Percentiles rank a stretch among this genome's conserved stretches.
Evolutionary conservation across 352 stramenopile species (phyloP).

Genomic region (Phytophthora fragariae): DNA sequence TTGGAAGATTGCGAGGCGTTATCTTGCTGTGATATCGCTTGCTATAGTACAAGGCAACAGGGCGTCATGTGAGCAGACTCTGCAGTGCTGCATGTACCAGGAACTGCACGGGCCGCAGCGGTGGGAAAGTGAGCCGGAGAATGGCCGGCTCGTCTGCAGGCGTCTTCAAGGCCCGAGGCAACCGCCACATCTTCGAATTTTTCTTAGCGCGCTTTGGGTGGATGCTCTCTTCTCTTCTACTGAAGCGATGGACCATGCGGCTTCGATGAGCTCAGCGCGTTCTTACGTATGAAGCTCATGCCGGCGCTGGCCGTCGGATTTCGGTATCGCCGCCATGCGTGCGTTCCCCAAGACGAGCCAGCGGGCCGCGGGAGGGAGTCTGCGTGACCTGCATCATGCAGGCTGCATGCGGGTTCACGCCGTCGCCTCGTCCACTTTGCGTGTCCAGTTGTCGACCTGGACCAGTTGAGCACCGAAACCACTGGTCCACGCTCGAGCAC

Average conservation of each 20-base stretch:
- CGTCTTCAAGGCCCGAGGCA: neutral
- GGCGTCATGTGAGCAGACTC: too few species aligned
- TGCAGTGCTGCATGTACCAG: too few species aligned
- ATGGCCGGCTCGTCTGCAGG: neutral
- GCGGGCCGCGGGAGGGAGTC: neutral
- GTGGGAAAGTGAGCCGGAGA: slow-evolving; percentile 26
- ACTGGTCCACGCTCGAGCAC: slow-evolving; percentile 19
- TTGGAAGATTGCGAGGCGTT: neutral
- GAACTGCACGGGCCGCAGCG: too few species aligned
- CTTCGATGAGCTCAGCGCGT: neutral
- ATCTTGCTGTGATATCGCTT: too few species aligned
- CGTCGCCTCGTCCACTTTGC: slow-evolving; percentile 26
- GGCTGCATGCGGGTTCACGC: slow-evolving; percentile 10
- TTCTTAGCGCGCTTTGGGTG: neutral
- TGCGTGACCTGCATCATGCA: too few species aligned
- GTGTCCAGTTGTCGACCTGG: neutral
- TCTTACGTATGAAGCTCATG: too few species aligned
- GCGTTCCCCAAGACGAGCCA: neutral
- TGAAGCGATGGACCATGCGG: neutral
- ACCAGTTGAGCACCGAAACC: slow-evolving; percentile 27
- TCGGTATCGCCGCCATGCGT: too few species aligned
- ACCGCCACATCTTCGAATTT: slow-evolving; percentile 37
- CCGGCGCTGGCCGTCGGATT: too few species aligned
- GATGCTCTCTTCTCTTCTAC: too few species aligned
- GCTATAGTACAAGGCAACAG: too few species aligned